Evolutionary conservation across 805 yeast genomes (phyloP), one percentile per base, ranked within the genome.

Genomic region (Pichia cabralensis): DNA sequence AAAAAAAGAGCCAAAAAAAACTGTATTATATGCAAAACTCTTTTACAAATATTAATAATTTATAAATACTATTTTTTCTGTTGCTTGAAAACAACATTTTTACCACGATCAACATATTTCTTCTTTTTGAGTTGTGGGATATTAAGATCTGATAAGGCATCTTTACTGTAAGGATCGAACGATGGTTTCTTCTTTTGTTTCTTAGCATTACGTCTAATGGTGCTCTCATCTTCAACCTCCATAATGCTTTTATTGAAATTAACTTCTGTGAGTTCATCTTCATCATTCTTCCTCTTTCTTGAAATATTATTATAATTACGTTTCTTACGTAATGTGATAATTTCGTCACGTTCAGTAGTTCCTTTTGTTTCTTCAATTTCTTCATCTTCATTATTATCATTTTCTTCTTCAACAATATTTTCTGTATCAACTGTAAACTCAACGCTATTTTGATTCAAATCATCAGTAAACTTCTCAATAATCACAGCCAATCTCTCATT

Each of bases 121-220:
- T 47, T 48, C 41, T 52, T 54, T 43, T 51, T 56, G 11, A 47
- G 26, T 26, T 42, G 45, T 9, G 52, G 50, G 13, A 50, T 33
- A 15, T 43, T 47, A 17, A 41, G 34, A 24, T 45, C 44, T 4
- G 36, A 36, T 12, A 36, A 31, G 15, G 43, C 47, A 16, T 46
- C 43, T 23, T 42, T 62, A 14, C 65, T 52, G 43, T 75, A 79
- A 4, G 86, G 85, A 55, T 79, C 79, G 42, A 72, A 79, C 8
- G 67, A 48, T 35, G 60, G 56, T 45, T 67, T 65, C 30, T 51
- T 54, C 33, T 38, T 36, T 20, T 47, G 43, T 34, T 36, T 42
- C 31, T 40, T 39, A 13, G 21, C 10, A 9, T 24, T 24, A 21
- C 35, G 36, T 24, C 47, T 46, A 16, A 34, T 36, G 26, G 41